Evolutionary conservation across 257 asterid species (phyloP).

Genomic region (Solanum ossicruentum): DNA sequence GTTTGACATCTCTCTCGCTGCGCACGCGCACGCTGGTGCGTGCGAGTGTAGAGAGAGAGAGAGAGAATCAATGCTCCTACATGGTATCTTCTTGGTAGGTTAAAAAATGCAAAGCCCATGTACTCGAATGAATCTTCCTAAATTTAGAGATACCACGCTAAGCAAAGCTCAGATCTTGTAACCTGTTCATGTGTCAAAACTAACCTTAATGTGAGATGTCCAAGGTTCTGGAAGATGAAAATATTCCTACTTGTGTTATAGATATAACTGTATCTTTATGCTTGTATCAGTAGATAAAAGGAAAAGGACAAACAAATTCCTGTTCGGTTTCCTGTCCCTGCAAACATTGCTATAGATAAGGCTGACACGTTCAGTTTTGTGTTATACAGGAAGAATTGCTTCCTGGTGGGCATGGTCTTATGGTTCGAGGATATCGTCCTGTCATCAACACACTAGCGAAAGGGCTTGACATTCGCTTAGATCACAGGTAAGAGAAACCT

Average conservation of each 20-base stretch:
- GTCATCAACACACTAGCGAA: slow-evolving; percentile 85
- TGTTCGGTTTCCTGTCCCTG: neutral
- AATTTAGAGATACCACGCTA: neutral
- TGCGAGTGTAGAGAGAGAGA: too few relatives aligned
- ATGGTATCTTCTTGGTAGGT: neutral
- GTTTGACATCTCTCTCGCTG: neutral
- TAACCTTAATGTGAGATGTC: neutral
- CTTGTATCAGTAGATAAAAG: neutral
- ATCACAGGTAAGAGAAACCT: slow-evolving; percentile 45
- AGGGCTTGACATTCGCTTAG: slow-evolving; percentile 84
- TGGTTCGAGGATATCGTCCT: slow-evolving; percentile 95
- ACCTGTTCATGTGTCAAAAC: neutral
- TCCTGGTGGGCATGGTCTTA: slow-evolving; percentile 98
- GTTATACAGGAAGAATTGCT: slow-evolving; percentile 72
- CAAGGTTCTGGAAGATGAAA: neutral
- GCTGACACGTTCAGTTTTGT: neutral
- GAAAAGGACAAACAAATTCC: neutral
- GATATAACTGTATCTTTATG: neutral
- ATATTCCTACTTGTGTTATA: neutral
- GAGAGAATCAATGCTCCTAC: neutral
- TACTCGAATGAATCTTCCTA: neutral
- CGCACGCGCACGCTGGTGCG: too few relatives aligned
- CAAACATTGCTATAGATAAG: neutral
- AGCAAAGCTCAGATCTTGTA: neutral
- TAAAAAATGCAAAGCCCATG: neutral